phyloP scores from a whole-genome alignment of 495 filamentous ascomycete genomes.

The Xylaria sp. region DNA sequence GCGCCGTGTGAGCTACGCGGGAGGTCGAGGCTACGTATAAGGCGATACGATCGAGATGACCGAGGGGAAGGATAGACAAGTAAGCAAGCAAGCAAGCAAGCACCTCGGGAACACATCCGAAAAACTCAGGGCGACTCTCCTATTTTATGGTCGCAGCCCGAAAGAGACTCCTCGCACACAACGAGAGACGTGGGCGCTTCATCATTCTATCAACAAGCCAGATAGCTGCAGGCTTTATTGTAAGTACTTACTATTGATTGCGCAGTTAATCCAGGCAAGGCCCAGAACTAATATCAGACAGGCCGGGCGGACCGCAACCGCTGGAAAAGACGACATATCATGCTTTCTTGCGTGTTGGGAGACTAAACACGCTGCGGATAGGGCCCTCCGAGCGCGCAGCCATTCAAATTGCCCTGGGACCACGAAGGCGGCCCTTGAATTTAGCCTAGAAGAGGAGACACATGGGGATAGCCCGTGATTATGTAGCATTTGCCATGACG shows the following conservation, averaged over 20 bases:
- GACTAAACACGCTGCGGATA: slow-evolving; percentile 29
- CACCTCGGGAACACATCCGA: not conserved
- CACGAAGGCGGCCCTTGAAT: slow-evolving; percentile 25
- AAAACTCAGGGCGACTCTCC: not conserved
- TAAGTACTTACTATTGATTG: slow-evolving; percentile 8
- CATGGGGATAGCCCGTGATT: slow-evolving; percentile 5
- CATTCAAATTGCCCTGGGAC: slow-evolving; percentile 31
- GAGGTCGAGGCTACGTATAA: no score
- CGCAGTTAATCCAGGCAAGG: slow-evolving; percentile 11
- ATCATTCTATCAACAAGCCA: not conserved
- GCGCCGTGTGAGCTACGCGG: not conserved
- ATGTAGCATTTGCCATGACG: not conserved
- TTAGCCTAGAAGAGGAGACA: slow-evolving; percentile 36
- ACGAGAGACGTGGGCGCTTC: not conserved
- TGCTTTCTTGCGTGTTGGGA: not conserved
- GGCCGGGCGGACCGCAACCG: slow-evolving; percentile 30
- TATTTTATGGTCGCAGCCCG: not conserved
- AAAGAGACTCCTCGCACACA: not conserved
- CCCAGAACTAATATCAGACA: slow-evolving; percentile 27
- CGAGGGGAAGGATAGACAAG: not conserved
- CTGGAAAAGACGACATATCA: slow-evolving; percentile 18
- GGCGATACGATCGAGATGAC: not conserved
- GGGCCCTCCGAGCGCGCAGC: slow-evolving; percentile 33
- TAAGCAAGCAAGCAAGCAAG: not conserved
- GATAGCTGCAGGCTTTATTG: slow-evolving; percentile 12